phyloP scores from a whole-genome alignment of 805 yeast genomes.

The Kluyveromyces dobzhanskii region DNA sequence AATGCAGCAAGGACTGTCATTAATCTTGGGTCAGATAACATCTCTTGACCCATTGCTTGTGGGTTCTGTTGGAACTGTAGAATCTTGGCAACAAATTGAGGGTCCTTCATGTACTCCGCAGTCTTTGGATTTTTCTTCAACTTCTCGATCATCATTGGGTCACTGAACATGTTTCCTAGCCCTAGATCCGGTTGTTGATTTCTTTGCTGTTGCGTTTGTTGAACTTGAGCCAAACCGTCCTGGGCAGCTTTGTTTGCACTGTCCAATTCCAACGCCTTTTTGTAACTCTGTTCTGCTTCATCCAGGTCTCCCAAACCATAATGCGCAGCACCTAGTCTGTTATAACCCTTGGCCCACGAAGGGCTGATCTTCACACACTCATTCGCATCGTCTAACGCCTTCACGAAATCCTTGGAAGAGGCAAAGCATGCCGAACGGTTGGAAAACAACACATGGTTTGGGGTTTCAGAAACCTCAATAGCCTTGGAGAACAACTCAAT shows the following conservation, averaged over 20 bases:
- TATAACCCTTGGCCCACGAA: conserved; percentile 92
- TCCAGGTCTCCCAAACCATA: conserved; percentile 78
- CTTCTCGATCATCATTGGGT: conserved; percentile 69
- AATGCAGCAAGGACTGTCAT: conserved; percentile 82
- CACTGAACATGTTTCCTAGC: conserved; percentile 66
- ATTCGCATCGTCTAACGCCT: conserved; percentile 80
- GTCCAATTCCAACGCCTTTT: conserved; percentile 75
- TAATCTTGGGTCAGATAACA: conserved; percentile 74
- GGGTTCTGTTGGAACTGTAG: conserved; percentile 60
- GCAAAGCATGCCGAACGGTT: conserved; percentile 92
- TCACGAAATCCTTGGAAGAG: conserved; percentile 59
- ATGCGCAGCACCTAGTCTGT: conserved; percentile 88
- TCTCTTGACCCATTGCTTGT: conserved; percentile 56
- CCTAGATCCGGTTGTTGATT: conserved; percentile 61
- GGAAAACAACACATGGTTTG: conserved; percentile 88
- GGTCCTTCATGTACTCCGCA: conserved; percentile 79
- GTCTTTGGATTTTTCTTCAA: conserved; percentile 82
- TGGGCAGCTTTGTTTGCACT: conserved; percentile 78
- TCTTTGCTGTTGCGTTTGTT: conserved; percentile 46
- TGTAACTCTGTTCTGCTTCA: conserved; percentile 62
- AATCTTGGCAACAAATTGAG: conserved; percentile 63
- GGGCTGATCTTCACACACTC: conserved; percentile 75
- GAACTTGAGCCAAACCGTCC: conserved; percentile 68
- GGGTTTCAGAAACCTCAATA: conserved; percentile 68
- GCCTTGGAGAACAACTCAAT: conserved; percentile 78